phyloP scores from a whole-genome alignment of 352 stramenopile species.

The Globisporangium spinosum region DNA sequence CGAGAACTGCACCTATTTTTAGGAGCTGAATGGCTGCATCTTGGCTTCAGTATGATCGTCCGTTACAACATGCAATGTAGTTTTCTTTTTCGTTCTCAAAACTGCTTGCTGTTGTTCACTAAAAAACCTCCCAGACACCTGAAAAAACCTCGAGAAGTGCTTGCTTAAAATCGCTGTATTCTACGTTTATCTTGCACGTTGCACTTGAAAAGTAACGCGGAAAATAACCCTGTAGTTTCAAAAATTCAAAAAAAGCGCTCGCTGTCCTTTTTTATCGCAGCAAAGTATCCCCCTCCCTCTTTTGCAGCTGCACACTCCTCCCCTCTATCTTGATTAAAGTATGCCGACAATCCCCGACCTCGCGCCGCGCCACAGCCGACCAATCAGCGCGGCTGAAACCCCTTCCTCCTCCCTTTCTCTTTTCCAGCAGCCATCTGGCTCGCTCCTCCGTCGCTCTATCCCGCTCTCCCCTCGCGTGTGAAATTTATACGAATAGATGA shows the following conservation, averaged over 20 bases:
- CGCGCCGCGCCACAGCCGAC: slow-evolving; percentile 1
- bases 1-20: slow-evolving; percentile 3
- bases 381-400: slow-evolving; percentile 12
- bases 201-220: slow-evolving; percentile 3
- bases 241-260: slow-evolving; percentile 37
- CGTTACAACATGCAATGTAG: neutral
- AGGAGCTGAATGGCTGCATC: neutral
- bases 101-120: neutral
- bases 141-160: neutral
- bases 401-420: slow-evolving; percentile 13
- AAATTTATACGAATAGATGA: slow-evolving; percentile 4
- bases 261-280: slow-evolving; percentile 7
- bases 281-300: slow-evolving; percentile 9
- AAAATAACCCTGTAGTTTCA: slow-evolving; percentile 23
- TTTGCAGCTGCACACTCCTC: neutral
- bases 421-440: neutral
- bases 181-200: neutral
- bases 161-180: neutral
- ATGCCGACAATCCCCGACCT: neutral
- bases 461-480: neutral
- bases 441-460: neutral
- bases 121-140: neutral
- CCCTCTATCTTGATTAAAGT: neutral
- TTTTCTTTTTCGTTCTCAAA: slow-evolving; percentile 5
- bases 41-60: slow-evolving; percentile 14